A percentile compares a stretch with the other conserved stretches of the same genome.
phyloP scores from a whole-genome alignment of 306 rosid species.

The Dalbergia oliveri region DNA sequence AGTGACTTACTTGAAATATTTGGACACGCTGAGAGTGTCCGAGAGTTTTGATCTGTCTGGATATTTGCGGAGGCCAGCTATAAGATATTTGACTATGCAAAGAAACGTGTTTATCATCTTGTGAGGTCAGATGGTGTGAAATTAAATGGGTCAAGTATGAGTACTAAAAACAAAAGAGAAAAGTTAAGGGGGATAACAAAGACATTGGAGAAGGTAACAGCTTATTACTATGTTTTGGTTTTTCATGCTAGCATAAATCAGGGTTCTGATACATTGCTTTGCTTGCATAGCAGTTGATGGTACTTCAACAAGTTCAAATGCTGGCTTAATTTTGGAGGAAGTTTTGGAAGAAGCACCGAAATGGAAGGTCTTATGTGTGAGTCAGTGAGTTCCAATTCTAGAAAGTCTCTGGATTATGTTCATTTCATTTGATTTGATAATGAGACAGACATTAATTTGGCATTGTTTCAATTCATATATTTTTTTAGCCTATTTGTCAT shows the following conservation, averaged over 20 bases:
- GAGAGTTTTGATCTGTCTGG: constrained; percentile 97
- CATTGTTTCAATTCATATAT: constrained; percentile 22
- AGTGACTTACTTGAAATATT: constrained; percentile 89
- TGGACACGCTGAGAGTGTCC: constrained; percentile 91
- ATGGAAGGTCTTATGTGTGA: constrained; percentile 99
- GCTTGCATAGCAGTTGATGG: constrained; percentile 63
- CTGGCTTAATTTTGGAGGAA: constrained; percentile 71
- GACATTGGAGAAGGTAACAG: constrained; percentile 64
- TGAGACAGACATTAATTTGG: constrained; percentile 32
- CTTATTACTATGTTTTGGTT: constrained; percentile 14
- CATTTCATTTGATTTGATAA: constrained; percentile 40
- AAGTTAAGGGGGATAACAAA: constrained; percentile 60
- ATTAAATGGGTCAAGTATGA: constrained; percentile 56
- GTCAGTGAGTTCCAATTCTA: constrained; percentile 91
- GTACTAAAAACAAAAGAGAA: constrained; percentile 69
- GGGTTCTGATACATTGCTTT: constrained; percentile 37
- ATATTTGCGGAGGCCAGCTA: constrained; percentile 97
- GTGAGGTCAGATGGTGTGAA: constrained; percentile 70
- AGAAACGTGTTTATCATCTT: constrained; percentile 89
- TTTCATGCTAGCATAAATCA: constrained; percentile 22
- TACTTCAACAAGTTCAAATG: constrained; percentile 56
- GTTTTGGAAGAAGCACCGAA: constrained; percentile 98
- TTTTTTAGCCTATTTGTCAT: constrained; percentile 14
- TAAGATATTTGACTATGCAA: constrained; percentile 89
- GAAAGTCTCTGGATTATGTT: constrained; percentile 41